Evolutionary conservation across 305 asterid species (phyloP).

Genomic region (Salvia sclarea): DNA sequence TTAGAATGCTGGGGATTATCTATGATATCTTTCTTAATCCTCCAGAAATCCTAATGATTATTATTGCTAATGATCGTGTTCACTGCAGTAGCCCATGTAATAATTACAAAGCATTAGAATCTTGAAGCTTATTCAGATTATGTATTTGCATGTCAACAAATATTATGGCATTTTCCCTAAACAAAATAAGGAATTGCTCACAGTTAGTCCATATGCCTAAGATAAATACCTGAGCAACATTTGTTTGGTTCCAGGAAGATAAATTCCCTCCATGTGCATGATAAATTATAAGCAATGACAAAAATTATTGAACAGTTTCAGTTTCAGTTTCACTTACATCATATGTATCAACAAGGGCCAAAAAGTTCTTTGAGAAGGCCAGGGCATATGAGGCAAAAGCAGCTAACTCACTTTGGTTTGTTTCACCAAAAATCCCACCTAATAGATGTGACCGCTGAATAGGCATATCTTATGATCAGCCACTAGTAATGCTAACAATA

Average conservation of each 20-base stretch:
- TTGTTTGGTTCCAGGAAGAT: neutral
- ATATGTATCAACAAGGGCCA: conserved; percentile 93
- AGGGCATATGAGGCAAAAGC: conserved; percentile 84
- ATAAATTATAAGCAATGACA: neutral
- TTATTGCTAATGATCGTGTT: neutral
- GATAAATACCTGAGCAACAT: neutral
- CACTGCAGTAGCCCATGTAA: neutral
- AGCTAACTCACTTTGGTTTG: conserved; percentile 83
- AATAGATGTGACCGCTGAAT: conserved; percentile 53
- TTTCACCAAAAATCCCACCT: conserved; percentile 75
- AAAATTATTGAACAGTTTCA: neutral
- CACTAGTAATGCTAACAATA: neutral
- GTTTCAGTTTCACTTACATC: conserved; percentile 73
- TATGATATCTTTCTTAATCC: conserved; percentile 2
- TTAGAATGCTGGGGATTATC: neutral
- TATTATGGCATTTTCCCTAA: neutral
- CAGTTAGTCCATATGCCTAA: too few relatives aligned
- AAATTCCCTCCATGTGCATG: neutral
- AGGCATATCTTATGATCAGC: neutral
- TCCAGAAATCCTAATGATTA: too few relatives aligned
- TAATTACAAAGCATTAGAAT: neutral
- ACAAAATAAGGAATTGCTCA: too few relatives aligned
- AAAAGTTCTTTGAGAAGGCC: conserved; percentile 78
- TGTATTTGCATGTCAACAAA: neutral
- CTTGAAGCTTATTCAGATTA: neutral